Conservation (phyloP, 2,329 filamentous ascomycete genomes). For the Fusarium humuli region DNA sequence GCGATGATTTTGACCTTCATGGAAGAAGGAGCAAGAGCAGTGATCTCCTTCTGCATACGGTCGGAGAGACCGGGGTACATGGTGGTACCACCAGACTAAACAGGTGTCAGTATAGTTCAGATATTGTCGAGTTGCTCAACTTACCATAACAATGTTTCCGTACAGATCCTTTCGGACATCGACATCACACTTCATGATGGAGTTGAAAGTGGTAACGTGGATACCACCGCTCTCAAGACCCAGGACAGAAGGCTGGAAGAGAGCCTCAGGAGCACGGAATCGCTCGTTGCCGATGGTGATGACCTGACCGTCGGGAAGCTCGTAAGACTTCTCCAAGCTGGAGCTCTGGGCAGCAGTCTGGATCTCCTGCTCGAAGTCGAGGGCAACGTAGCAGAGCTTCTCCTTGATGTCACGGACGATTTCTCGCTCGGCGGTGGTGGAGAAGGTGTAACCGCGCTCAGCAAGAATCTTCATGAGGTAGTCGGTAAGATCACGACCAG, state of each 20-base stretch:
- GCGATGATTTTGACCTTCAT: slow-evolving; percentile 99
- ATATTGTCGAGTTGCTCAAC: slow-evolving; percentile 52
- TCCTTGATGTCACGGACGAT: slow-evolving; percentile 99
- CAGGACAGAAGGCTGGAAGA: slow-evolving; percentile 98
- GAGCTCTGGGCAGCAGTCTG: slow-evolving; percentile 99
- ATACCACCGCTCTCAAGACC: slow-evolving; percentile 99
- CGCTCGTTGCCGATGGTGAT: slow-evolving; percentile 99
- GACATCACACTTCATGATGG: slow-evolving; percentile 99
- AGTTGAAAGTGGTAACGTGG: slow-evolving; percentile 99
- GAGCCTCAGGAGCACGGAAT: slow-evolving; percentile 99
- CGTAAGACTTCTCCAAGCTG: slow-evolving; percentile 99
- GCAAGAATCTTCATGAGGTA: slow-evolving; percentile 99
- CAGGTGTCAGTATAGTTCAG: slow-evolving; percentile 48
- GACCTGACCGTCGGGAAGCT: slow-evolving; percentile 99
- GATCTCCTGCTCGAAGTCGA: slow-evolving; percentile 99
- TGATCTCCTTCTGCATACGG: slow-evolving; percentile 99
- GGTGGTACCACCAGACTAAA: slow-evolving; percentile 98
- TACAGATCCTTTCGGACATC: slow-evolving; percentile 99
- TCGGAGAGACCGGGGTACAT: slow-evolving; percentile 99
- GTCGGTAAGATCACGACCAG: slow-evolving; percentile 99
- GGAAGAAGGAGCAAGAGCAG: slow-evolving; percentile 96
- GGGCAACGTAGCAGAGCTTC: slow-evolving; percentile 99
- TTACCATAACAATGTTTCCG: slow-evolving; percentile 99
- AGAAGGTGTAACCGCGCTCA: slow-evolving; percentile 99
- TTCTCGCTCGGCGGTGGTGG: slow-evolving; percentile 99